Evolutionary conservation across 139 green algal species (phyloP).

Genomic region (Chlamydomonas asymmetrica): DNA sequence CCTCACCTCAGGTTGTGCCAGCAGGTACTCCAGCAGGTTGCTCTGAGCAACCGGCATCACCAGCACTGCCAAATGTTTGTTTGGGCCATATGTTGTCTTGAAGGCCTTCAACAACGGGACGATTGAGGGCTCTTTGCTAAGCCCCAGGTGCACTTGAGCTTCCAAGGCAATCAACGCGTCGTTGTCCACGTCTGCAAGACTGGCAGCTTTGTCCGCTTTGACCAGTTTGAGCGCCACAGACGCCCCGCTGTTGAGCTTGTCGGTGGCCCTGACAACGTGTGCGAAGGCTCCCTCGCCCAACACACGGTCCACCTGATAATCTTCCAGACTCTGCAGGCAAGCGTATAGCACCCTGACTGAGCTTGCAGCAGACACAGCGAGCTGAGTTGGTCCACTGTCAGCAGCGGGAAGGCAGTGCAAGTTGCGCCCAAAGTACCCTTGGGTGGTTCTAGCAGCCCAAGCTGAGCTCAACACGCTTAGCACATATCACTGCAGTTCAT

Average conservation of each 20-base stretch:
- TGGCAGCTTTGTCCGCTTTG: background rate
- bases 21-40: background rate
- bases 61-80: background rate
- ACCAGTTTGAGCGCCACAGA: constrained; percentile 14
- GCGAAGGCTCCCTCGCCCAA: constrained; percentile 21
- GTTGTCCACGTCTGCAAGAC: constrained; percentile 1
- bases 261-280: constrained; percentile 3
- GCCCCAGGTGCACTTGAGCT: constrained; percentile 10
- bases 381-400: too few relatives aligned
- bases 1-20: background rate
- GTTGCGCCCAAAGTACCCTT: too few relatives aligned
- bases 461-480: too few relatives aligned
- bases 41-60: background rate
- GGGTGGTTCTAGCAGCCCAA: too few relatives aligned
- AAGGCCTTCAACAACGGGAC: background rate
- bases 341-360: too few relatives aligned
- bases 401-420: too few relatives aligned
- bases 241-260: background rate
- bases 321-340: too few relatives aligned
- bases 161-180: background rate
- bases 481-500: too few relatives aligned
- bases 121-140: constrained; percentile 2
- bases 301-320: constrained; percentile 8
- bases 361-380: too few relatives aligned
- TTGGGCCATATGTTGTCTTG: background rate